Percentiles rank a stretch among this genome's conserved stretches.
phyloP scores from a whole-genome alignment of 495 filamentous ascomycete species.

The Aspergillus sparsus region DNA sequence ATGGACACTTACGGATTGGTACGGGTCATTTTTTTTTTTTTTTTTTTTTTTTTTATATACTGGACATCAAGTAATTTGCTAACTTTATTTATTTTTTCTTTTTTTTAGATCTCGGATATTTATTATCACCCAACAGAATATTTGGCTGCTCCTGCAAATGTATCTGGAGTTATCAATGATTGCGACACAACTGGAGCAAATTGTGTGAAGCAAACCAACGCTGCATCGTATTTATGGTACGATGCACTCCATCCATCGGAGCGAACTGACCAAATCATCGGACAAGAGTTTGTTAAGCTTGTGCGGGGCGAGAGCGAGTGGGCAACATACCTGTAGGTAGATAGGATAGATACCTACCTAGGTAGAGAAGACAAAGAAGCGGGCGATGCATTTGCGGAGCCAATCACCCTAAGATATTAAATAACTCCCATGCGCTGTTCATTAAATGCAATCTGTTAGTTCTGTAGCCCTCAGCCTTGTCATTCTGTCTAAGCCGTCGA shows the following conservation, averaged over 20 bases:
- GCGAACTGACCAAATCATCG: conserved; percentile 55
- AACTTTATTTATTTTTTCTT: neutral
- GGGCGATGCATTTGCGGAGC: neutral
- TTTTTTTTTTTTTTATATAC: neutral
- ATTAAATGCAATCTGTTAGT: neutral
- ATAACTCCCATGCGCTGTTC: too few relatives aligned
- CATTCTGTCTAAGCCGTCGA: neutral
- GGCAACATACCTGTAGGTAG: conserved; percentile 50
- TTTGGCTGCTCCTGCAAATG: conserved; percentile 61
- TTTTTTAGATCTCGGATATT: conserved; percentile 58
- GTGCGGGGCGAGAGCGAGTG: conserved; percentile 58
- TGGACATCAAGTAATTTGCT: too few relatives aligned
- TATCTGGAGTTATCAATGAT: conserved; percentile 55
- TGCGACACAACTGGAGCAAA: conserved; percentile 47
- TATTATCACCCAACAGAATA: conserved; percentile 57
- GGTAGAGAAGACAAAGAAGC: neutral
- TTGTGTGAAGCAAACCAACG: conserved; percentile 31
- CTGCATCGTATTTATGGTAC: conserved; percentile 53
- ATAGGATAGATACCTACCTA: neutral
- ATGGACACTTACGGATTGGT: conserved; percentile 64
- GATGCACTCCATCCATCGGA: conserved; percentile 71
- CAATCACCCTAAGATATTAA: neutral
- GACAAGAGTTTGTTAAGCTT: conserved; percentile 60
- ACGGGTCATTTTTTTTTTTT: conserved; percentile 16
- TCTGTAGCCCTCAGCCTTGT: conserved; percentile 1